Conservation (phyloP, 805 yeast genomes). For the Millerozyma acaciae region DNA sequence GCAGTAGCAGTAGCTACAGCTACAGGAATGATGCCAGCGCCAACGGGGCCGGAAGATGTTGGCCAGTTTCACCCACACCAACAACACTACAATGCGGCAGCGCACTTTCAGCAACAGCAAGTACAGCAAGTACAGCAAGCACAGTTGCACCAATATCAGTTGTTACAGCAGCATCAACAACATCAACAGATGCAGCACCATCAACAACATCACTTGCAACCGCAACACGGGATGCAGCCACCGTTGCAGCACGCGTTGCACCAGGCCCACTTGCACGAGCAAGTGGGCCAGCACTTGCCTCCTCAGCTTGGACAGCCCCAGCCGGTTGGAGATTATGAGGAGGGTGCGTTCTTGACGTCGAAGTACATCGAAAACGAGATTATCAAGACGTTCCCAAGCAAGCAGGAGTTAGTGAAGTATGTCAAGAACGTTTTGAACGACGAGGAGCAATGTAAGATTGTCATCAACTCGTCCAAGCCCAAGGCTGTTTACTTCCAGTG, state of each 20-base stretch:
- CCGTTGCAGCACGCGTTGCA: slow-evolving; percentile 10
- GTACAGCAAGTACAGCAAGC: slow-evolving; percentile 13
- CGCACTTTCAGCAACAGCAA: slow-evolving; percentile 12
- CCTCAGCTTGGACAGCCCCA: slow-evolving; percentile 8
- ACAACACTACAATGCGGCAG: slow-evolving; percentile 16
- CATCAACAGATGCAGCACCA: slow-evolving; percentile 13
- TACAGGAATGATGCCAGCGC: slow-evolving; percentile 14
- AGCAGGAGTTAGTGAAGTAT: slow-evolving; percentile 25
- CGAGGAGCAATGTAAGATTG: slow-evolving; percentile 39
- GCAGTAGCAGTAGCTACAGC: slow-evolving; percentile 17
- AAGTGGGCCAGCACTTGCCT: slow-evolving; percentile 3
- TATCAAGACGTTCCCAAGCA: slow-evolving; percentile 24
- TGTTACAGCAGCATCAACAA: slow-evolving; percentile 10
- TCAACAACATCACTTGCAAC: slow-evolving; percentile 13
- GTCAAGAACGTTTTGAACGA: slow-evolving; percentile 37
- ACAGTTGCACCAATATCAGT: slow-evolving; percentile 7
- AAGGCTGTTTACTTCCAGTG: slow-evolving; percentile 47
- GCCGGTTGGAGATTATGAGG: slow-evolving; percentile 12
- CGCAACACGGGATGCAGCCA: slow-evolving; percentile 11
- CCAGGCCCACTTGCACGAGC: slow-evolving; percentile 11
- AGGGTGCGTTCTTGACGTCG: slow-evolving; percentile 18
- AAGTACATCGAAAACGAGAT: slow-evolving; percentile 29
- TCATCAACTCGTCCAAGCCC: slow-evolving; percentile 44
- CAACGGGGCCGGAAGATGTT: slow-evolving; percentile 10
- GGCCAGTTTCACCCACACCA: slow-evolving; percentile 14